Evolutionary conservation across 768 basidiomycete genomes (phyloP).

Genomic region (Boletus speciosus): DNA sequence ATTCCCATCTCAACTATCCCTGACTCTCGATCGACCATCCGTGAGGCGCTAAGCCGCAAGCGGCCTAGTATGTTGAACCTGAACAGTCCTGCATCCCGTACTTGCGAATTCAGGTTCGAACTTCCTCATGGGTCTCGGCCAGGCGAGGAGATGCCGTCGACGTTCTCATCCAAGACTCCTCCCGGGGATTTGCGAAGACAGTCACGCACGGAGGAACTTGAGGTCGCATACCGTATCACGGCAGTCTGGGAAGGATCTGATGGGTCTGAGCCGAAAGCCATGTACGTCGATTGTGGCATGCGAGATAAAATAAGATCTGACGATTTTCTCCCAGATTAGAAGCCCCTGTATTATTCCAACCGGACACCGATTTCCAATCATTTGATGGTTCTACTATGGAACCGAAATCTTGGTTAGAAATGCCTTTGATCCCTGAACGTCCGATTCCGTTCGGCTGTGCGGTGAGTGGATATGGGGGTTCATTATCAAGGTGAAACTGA

Average conservation of each 20-base stretch:
- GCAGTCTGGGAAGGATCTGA: slow-evolving; percentile 57
- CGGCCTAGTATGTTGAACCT: slow-evolving; percentile 44
- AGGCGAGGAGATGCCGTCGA: slow-evolving; percentile 61
- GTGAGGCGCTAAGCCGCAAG: slow-evolving; percentile 38
- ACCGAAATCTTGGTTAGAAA: slow-evolving; percentile 62
- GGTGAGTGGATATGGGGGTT: slow-evolving; percentile 39
- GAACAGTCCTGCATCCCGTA: slow-evolving; percentile 27
- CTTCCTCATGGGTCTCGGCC: slow-evolving; percentile 46
- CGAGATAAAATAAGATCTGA: background rate
- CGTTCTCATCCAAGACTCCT: slow-evolving; percentile 44
- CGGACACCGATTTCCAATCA: slow-evolving; percentile 58
- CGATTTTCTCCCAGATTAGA: slow-evolving; percentile 46
- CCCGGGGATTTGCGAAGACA: slow-evolving; percentile 24
- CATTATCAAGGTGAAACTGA: background rate
- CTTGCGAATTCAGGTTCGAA: slow-evolving; percentile 51
- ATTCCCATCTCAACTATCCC: slow-evolving; percentile 36
- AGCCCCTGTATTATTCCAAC: slow-evolving; percentile 59
- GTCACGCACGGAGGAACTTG: slow-evolving; percentile 33
- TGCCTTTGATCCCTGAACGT: slow-evolving; percentile 60
- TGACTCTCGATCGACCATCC: slow-evolving; percentile 25
- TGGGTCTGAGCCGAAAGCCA: slow-evolving; percentile 39
- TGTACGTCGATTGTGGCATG: slow-evolving; percentile 39
- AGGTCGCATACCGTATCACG: slow-evolving; percentile 53
- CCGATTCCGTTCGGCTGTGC: slow-evolving; percentile 63
- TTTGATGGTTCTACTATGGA: slow-evolving; percentile 43